Evolutionary conservation across 2,329 filamentous ascomycete genomes (phyloP).

Genomic region (Leptosphaerulina australis): DNA sequence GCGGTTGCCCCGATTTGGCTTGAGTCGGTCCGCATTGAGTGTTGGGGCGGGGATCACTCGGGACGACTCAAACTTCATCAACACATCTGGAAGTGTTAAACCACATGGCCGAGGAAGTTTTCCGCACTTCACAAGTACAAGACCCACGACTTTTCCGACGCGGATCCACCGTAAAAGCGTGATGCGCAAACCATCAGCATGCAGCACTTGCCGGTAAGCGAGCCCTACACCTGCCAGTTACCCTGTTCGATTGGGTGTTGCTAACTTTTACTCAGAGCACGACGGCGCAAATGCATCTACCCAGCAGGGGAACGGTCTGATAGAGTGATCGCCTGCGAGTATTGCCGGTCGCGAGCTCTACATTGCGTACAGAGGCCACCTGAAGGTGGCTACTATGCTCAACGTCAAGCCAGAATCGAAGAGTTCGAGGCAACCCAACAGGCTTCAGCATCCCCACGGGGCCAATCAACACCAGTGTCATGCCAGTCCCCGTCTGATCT

Average conservation of each 20-base stretch:
- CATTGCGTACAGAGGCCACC: slow-evolving; percentile 30
- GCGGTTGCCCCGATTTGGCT: slow-evolving; percentile 5
- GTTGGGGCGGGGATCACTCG: slow-evolving; percentile 10
- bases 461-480: slow-evolving; percentile 5
- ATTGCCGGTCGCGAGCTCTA: slow-evolving; percentile 28
- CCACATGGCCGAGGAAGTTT: slow-evolving; percentile 23
- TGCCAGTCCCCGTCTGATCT: slow-evolving; percentile 17
- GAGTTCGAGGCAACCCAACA: slow-evolving; percentile 16
- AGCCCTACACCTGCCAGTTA: slow-evolving; percentile 2
- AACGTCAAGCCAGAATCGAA: slow-evolving; percentile 26
- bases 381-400: slow-evolving; percentile 35
- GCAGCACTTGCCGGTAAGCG: slow-evolving; percentile 31
- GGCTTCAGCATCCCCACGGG: slow-evolving; percentile 1
- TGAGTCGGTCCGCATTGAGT: slow-evolving; percentile 2
- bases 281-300: slow-evolving; percentile 34
- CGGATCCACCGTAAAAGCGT: slow-evolving; percentile 9
- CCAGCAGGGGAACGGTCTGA: slow-evolving; percentile 18
- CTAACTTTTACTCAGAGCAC: slow-evolving; percentile 24
- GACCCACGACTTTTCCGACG: slow-evolving; percentile 16
- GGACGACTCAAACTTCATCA: slow-evolving; percentile 11
- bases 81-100: slow-evolving; percentile 7
- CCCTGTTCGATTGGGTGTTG: slow-evolving; percentile 2
- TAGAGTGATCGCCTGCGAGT: slow-evolving; percentile 24
- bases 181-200: slow-evolving; percentile 36
- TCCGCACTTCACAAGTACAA: slow-evolving; percentile 22